These are phyloP conservation scores for Combretum micranthum DNA, from an alignment of 345 rosid genomes.

Conservation along the genomic window DNA sequence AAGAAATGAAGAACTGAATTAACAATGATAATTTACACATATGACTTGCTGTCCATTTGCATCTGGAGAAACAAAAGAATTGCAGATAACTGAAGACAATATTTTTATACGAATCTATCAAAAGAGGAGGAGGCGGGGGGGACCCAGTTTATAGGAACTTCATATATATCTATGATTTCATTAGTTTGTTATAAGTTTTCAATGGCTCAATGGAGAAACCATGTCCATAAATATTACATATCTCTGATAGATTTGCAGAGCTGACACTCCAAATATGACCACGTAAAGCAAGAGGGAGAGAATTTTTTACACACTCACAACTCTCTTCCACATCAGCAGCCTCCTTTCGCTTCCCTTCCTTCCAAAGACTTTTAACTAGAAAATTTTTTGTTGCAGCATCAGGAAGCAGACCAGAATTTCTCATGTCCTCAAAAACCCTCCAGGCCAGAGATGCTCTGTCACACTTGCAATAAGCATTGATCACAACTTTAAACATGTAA, in stretches of 20 bases:
- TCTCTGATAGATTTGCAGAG: constrained; percentile 51
- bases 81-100: no score
- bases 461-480: constrained; percentile 73
- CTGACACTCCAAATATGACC: constrained; percentile 82
- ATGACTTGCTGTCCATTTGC: no score
- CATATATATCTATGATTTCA: no score
- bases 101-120: no score
- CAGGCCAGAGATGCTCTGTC: constrained; percentile 74
- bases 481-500: constrained; percentile 63
- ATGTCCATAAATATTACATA: constrained; percentile 48
- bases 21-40: no score
- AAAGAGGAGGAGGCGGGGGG: no score
- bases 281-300: constrained; percentile 41
- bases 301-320: constrained; percentile 24
- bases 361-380: constrained; percentile 85
- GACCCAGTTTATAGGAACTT: no score
- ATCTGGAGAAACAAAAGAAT: no score
- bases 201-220: constrained; percentile 17
- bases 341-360: constrained; percentile 85
- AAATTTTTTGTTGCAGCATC: constrained; percentile 65
- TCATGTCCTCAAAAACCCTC: constrained; percentile 76
- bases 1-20: no score
- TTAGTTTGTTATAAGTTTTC: no score
- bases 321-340: constrained; percentile 74
- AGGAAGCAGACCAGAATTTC: constrained; percentile 43